These are phyloP conservation scores for Coffea canephora DNA, from an alignment of 257 asterid genomes.

Conservation along the genomic window DNA sequence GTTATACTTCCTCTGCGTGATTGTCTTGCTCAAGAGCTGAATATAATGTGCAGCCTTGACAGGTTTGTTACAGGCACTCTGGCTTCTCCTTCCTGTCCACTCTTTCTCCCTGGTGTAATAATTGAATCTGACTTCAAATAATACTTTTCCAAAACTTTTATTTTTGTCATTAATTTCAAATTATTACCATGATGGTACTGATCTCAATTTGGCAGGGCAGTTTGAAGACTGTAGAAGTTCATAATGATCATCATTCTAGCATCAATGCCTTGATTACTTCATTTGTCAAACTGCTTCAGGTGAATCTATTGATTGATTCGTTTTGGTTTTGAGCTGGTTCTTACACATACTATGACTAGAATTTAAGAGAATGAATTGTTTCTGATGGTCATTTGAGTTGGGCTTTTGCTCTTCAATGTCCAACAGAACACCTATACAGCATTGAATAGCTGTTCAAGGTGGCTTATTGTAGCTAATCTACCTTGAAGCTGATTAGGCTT, in stretches of 20 bases:
- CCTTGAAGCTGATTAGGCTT: background rate
- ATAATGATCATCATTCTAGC: constrained; percentile 51
- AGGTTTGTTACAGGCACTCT: constrained; percentile 44
- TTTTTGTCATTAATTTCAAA: background rate
- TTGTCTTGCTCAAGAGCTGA: constrained; percentile 75
- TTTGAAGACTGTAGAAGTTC: constrained; percentile 62
- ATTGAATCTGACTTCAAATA: no score
- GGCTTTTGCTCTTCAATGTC: background rate
- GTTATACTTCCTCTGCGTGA: constrained; percentile 91
- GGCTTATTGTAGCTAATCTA: constrained; percentile 2
- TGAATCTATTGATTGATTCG: constrained; percentile 15
- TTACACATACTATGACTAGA: background rate
- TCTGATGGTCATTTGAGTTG: background rate
- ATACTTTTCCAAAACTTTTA: background rate
- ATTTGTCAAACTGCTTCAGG: constrained; percentile 86
- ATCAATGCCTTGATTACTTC: constrained; percentile 79
- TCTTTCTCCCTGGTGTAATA: constrained; percentile 6
- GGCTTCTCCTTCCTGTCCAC: background rate
- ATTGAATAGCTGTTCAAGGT: background rate
- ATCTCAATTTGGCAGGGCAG: constrained; percentile 47
- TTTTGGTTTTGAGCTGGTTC: background rate
- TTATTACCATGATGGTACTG: constrained; percentile 30
- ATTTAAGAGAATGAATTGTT: background rate
- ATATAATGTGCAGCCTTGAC: constrained; percentile 71
- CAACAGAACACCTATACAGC: background rate